Evolutionary conservation across 208 protist genomes (phyloP), one percentile per base, ranked within the genome.

Genomic region (Wallacemonas sp.): DNA sequence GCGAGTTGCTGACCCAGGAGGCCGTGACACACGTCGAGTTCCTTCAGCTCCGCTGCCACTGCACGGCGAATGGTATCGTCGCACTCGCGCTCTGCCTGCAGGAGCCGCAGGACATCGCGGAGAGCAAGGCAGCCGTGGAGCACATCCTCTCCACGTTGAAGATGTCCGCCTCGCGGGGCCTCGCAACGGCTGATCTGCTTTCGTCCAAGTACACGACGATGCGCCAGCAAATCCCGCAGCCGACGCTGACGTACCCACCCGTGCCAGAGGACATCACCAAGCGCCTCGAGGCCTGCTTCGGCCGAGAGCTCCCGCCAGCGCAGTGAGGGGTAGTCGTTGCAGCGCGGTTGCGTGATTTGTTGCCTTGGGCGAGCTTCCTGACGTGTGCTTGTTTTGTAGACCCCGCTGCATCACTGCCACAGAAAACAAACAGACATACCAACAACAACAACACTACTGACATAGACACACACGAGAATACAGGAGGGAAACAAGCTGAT

Each of bases 21-120:
- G 77, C 83, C 19, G 82, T 92, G 3, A 82, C 72, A 0, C 82
- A 94, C 58, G 88, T 90, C 5, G 85, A 94, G 71, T 94, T 94
- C 46, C 70, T 94, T n/a, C 85, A 81, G 21, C 60, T 91, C 36
- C 66, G 71, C 38, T 81, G 76, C 70, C 76, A 87, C 63, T 81
- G 91, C 3, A 87, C 70, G 14, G 85, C 88, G 23, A 71, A 89
- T 34, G 79, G 82, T 29, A 76, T 92, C 26, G 44, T 90, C 23
- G 78, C 66, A 1, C 75, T 94, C 8, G 84, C 83, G 27, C 73
- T 88, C 27, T 90, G 85, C 54, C 77, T 94, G 21, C 46, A 73
- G 29, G 75, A 74, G 14, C 54, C 64, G 34, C 68, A 74, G 44
- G 34, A 61, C 47, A 26, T 76, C 27, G 78, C 71, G 21, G 85